Evolutionary conservation across 2,329 filamentous ascomycete genomes (phyloP), one percentile per base, ranked within the genome.

Genomic region (Leptographium lundbergii): DNA sequence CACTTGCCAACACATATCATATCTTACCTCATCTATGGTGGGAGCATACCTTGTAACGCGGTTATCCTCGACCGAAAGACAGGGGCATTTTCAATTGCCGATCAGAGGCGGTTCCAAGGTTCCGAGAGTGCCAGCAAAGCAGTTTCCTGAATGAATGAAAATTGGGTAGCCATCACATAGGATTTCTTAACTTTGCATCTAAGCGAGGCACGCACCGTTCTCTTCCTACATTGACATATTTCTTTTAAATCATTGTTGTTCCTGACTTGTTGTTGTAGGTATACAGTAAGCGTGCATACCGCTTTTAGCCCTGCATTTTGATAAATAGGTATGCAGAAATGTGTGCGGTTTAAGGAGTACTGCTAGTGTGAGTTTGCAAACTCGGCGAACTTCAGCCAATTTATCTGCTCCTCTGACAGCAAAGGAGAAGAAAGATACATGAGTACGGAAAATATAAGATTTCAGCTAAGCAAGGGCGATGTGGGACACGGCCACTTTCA

Each of bases 121-220:
- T 4, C 24, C n/a, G 52, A 29, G 36, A 25, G 34, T 61, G 58
- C 53, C 61, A 60, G 25, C 58, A 56, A 55, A 60, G 56, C 58
- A 58, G n/a, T 48, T 61, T 29, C 48, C 60, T 25, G 42, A 27
- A 19, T 19, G 11, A 13, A 19, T 11, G 29, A 50, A 52, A n/a
- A 25, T 53, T 60, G 61, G 60, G 60, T 58, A 50, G 58, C 58
- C 36, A 57, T 29, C 42, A 48, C 56, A 57, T 32, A 1, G 50
- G 36, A 14, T 42, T 11, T 52, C 53, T 36, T 54, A 45, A 39
- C 39, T 39, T 42, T 45, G 25, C 48, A 53, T 25, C 3, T 50
- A 45, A 34, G 34, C 48, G 25, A n/a, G 32, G 6, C 34, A 52
- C 45, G n/a, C 32, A 47, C 27, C n/a, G 17, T 29, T 54, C 22